Evolutionary conservation across 768 basidiomycete genomes (phyloP), one percentile per base, ranked within the genome.

Genomic region (Lentinus brumalis): DNA sequence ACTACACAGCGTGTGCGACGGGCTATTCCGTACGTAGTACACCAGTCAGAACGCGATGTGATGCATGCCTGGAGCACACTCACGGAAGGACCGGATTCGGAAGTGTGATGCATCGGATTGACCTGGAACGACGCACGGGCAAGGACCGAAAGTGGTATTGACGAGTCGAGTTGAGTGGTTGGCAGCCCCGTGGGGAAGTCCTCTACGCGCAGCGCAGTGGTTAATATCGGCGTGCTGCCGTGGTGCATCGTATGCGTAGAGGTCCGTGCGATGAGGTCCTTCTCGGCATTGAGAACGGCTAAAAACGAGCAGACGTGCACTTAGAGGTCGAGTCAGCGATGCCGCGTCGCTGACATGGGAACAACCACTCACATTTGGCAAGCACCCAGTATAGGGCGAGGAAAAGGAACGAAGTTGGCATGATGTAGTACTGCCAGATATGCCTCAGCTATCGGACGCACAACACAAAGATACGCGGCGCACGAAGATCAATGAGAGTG

Each of bases 271-370:
- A 61, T 46, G 7, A 61, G 60, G 14, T 15, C 49, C 35, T 61
- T 54, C 35, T 61, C 60, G 16, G 54, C 50, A 16, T 56, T 61
- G 21, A 61, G 18, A 1, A 61, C 49, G n/a, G 54, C 60, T 0
- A 61, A 50, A 21, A 61, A 56, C 1, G 60, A 51, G 31, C 60
- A 61, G 0, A 54, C 56, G 44, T 55, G 56, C 8, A 61, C 60
- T 61, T 5, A 31, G 2, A 41, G 15, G 10, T 16, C 12, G 4
- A 7, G n/a, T 53, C n/a, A 52, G 11, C 12, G 10, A 15, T 38
- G 12, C 9, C 15, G 12, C 18, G 12, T n/a, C 12, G 6, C 16
- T 42, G 42, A 14, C 29, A 31, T 8, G 15, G n/a, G n/a, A 8
- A 15, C 9, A n/a, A 2, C 4, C 5, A 30, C 56, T 40, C 16